phyloP scores from a whole-genome alignment of 148 eudicot genomes.

The Persicaria tinctoria region DNA sequence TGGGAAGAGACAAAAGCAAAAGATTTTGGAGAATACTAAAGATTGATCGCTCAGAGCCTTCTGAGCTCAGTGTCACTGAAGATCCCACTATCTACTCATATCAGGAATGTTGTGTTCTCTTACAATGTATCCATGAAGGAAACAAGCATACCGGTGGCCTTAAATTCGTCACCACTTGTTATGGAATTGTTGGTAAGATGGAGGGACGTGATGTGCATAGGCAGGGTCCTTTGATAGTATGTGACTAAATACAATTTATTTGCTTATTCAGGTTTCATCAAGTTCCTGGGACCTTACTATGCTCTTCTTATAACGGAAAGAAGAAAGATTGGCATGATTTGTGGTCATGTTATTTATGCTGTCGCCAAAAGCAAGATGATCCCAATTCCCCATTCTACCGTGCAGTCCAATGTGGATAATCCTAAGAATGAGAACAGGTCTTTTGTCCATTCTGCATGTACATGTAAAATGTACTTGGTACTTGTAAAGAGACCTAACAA shows the following conservation, averaged over 20 bases:
- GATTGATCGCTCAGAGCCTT: slow-evolving; percentile 78
- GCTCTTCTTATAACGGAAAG: slow-evolving; percentile 90
- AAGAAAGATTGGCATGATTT: slow-evolving; percentile 71
- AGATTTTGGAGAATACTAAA: slow-evolving; percentile 77
- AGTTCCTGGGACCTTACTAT: slow-evolving; percentile 94
- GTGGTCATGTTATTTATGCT: slow-evolving; percentile 83
- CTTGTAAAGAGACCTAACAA: slow-evolving; percentile 35
- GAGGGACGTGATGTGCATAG: not conserved
- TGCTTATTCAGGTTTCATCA: slow-evolving; percentile 60
- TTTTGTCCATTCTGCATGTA: slow-evolving; percentile 49
- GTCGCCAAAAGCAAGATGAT: slow-evolving; percentile 87
- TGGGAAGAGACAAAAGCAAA: slow-evolving; percentile 76
- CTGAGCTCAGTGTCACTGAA: slow-evolving; percentile 60
- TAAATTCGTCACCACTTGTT: slow-evolving; percentile 69
- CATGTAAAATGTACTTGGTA: slow-evolving; percentile 53
- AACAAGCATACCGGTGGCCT: slow-evolving; percentile 87
- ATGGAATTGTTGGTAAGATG: slow-evolving; percentile 88
- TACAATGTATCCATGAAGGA: slow-evolving; percentile 74
- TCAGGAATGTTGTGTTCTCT: slow-evolving; percentile 55
- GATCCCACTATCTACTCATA: slow-evolving; percentile 72
- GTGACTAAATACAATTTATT: not conserved
- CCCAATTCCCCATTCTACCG: slow-evolving; percentile 70
- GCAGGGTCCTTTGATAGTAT: not conserved
- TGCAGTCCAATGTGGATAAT: slow-evolving; percentile 61
- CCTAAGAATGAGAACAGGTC: slow-evolving; percentile 99